Evolutionary conservation across 192 early-diverging fungal species (phyloP).

Genomic region (Dissophora globulifera): DNA sequence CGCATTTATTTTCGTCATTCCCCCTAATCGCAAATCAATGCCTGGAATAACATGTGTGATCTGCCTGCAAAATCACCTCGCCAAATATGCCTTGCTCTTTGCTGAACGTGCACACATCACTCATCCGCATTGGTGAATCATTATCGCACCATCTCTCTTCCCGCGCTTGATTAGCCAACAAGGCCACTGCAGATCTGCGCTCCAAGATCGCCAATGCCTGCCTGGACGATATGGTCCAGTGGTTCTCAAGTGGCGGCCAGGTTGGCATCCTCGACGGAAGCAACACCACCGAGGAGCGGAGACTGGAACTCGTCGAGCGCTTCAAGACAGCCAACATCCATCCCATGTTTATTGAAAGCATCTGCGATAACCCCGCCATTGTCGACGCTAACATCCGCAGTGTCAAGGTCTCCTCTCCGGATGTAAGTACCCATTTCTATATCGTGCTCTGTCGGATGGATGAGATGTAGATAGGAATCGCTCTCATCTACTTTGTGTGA

Average conservation of each 20-base stretch:
- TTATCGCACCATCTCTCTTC: too few relatives aligned
- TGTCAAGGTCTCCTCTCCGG: constrained; percentile 83
- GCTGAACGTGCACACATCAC: too few relatives aligned
- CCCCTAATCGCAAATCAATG: too few relatives aligned
- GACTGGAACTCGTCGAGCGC: constrained; percentile 65
- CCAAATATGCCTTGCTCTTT: too few relatives aligned
- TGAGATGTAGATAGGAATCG: too few relatives aligned
- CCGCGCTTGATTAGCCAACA: constrained; percentile 55
- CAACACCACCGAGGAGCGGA: constrained; percentile 72
- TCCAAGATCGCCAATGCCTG: constrained; percentile 70
- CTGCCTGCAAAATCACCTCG: too few relatives aligned
- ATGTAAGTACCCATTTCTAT: constrained; percentile 54
- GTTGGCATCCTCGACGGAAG: constrained; percentile 83
- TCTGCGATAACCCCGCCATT: constrained; percentile 68
- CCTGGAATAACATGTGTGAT: too few relatives aligned
- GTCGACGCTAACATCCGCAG: constrained; percentile 82
- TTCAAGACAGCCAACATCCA: constrained; percentile 67
- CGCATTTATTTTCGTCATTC: too few relatives aligned
- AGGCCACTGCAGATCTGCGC: constrained; percentile 55
- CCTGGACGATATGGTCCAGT: constrained; percentile 78
- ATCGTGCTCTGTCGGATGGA: background rate
- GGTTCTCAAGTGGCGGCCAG: constrained; percentile 74
- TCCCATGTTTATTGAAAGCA: constrained; percentile 58
- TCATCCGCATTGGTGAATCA: too few relatives aligned
- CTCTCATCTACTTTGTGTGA: too few relatives aligned